phyloP scores from a whole-genome alignment of 1,284 basidiomycete species.

The Megacollybia platyphylla region DNA sequence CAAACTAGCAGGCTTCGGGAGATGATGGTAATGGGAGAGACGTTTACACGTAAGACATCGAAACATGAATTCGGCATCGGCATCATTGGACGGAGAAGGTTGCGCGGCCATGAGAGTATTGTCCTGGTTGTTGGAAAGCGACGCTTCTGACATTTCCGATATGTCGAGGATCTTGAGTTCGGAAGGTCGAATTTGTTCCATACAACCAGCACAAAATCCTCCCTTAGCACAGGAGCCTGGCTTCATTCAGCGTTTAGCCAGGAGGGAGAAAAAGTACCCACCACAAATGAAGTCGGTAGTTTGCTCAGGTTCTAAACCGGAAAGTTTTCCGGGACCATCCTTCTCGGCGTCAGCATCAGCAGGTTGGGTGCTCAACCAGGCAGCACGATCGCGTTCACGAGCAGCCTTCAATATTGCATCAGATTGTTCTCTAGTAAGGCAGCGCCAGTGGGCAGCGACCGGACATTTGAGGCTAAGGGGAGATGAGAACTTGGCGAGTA shows the following conservation, averaged over 20 bases:
- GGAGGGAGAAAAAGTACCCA: slow-evolving; percentile 10
- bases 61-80: slow-evolving; percentile 10
- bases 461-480: slow-evolving; percentile 57
- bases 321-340: slow-evolving; percentile 22
- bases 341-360: slow-evolving; percentile 13
- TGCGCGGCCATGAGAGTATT: not conserved
- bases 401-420: slow-evolving; percentile 63
- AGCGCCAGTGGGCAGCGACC: slow-evolving; percentile 70
- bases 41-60: slow-evolving; percentile 75
- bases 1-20: slow-evolving; percentile 33
- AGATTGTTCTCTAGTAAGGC: slow-evolving; percentile 52
- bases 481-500: slow-evolving; percentile 4
- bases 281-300: slow-evolving; percentile 72
- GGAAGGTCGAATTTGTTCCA: slow-evolving; percentile 38
- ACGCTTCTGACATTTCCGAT: slow-evolving; percentile 14
- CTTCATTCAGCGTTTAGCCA: not conserved
- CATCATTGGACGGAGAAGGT: slow-evolving; percentile 7
- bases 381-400: slow-evolving; percentile 32
- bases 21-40: slow-evolving; percentile 67
- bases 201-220: slow-evolving; percentile 69
- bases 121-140: slow-evolving; percentile 5
- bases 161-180: slow-evolving; percentile 14
- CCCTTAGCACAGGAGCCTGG: slow-evolving; percentile 56
- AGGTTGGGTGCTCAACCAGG: slow-evolving; percentile 19
- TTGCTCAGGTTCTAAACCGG: slow-evolving; percentile 38